Percentiles rank a stretch among this genome's conserved stretches.
Conservation (phyloP, 495 filamentous ascomycete species). For the Bacidia rubella region DNA sequence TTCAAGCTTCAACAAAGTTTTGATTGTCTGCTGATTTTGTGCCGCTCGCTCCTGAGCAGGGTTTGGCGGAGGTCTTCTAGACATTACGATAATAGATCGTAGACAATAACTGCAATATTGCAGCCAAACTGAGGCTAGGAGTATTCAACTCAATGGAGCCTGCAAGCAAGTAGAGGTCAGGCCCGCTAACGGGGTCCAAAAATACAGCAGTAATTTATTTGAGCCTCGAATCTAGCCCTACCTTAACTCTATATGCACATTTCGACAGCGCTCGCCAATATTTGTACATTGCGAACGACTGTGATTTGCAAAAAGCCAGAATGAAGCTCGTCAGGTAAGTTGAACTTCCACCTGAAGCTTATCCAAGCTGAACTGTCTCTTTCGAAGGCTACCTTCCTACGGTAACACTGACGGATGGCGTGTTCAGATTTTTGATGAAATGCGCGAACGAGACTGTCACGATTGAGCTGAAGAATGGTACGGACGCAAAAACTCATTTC, state of each 20-base stretch:
- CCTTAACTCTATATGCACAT: too few relatives aligned
- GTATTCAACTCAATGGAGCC: too few relatives aligned
- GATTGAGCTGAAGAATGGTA: conserved; percentile 95
- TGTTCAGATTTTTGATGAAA: conserved; percentile 87
- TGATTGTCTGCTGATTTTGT: conserved; percentile 82
- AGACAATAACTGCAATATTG: too few relatives aligned
- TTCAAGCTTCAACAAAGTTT: conserved; percentile 82
- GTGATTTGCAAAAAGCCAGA: conserved; percentile 22
- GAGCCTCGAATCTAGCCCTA: too few relatives aligned
- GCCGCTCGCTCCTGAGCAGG: conserved; percentile 70
- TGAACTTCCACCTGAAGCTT: conserved; percentile 16
- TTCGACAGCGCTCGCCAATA: neutral
- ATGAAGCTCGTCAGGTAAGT: conserved; percentile 99
- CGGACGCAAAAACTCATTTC: conserved; percentile 7
- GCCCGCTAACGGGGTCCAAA: too few relatives aligned
- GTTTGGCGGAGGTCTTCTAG: conserved; percentile 62
- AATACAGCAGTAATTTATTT: too few relatives aligned
- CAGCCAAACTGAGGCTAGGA: too few relatives aligned
- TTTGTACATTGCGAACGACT: neutral
- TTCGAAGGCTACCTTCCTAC: conserved; percentile 18
- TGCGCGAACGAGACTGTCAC: conserved; percentile 95
- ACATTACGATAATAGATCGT: conserved; percentile 46
- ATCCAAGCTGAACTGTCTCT: conserved; percentile 23
- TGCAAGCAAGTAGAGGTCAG: too few relatives aligned
- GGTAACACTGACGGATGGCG: conserved; percentile 10